Base-by-base conservation (phyloP, 371 early-diverging fungal genomes). In the Batkoa obscura region DNA sequence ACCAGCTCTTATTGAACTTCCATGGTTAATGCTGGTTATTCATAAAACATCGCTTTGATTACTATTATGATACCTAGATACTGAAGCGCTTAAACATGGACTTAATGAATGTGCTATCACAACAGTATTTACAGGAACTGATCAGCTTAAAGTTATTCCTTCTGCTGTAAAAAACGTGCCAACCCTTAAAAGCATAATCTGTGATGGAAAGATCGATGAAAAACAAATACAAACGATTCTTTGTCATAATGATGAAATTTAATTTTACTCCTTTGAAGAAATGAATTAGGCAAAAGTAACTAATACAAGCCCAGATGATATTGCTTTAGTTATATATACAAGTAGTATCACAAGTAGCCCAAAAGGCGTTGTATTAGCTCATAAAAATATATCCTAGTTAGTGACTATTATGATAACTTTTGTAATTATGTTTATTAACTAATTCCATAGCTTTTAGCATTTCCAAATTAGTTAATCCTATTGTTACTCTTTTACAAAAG, bases 321-420 rank as follows among this genome's bases (percentile, higher is more conserved):
- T 83, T 47, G 87, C 90, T 62, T 80, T 91, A 68, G 84, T 98
- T 66, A 89, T 92, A 78, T 98, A 96, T 68, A 94, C 98, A 30
- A 90, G 90, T 42, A 97, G 96, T 46, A 85, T 88, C 0, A 87
- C 90, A 3, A 97, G 98, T 37, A 74, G 70, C 55, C 86, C 93
- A 42, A 94, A 92, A 70, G 94, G 93, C 58, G 88, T 90, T 3
- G 67, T 86, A 64, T 63, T 92, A 23, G 74, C 83, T n/a, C 93
- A 94, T 66, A 72, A 72, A 50, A 89, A 90, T 64, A 68, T 97
- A 60, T 75, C 94, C 52, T 79, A 73, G 57, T 72, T 74, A 57
- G 73, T 77, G 55, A 67, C 77, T 75, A 72, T 67, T 67, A 13
- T 57, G 30, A 42, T 34, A n/a, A 15, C 32, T 23, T 30, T 17